Evolutionary conservation across 1,284 basidiomycete species (phyloP).

Genomic region (Pisolithus thermaeus): DNA sequence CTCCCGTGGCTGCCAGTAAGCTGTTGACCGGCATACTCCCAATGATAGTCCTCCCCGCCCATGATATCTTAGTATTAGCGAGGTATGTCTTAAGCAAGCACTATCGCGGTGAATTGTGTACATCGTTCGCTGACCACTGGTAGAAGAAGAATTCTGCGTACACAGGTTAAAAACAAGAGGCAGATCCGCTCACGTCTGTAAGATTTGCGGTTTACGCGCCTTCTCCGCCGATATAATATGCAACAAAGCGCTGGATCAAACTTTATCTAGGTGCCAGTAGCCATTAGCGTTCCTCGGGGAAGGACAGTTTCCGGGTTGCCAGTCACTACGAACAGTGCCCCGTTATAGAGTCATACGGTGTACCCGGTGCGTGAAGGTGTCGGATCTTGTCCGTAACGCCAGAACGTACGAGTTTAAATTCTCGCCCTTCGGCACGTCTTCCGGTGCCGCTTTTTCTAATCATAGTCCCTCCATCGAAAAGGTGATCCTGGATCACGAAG

Average conservation of each 20-base stretch:
- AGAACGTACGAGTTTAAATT: no score
- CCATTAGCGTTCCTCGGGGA: constrained; percentile 47
- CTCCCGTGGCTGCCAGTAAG: no score
- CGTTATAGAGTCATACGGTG: constrained; percentile 36
- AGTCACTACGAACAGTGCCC: constrained; percentile 41
- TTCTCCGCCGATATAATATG: constrained; percentile 56
- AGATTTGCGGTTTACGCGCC: constrained; percentile 52
- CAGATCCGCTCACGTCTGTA: constrained; percentile 48
- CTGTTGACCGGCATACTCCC: no score
- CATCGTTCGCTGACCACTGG: constrained; percentile 76
- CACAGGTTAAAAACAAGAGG: neutral
- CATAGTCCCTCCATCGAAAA: no score
- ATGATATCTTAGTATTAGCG: no score
- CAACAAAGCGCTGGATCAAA: constrained; percentile 40
- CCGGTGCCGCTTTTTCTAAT: no score
- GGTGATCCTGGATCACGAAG: neutral
- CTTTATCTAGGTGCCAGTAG: constrained; percentile 44
- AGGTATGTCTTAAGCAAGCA: neutral
- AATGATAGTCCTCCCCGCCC: no score
- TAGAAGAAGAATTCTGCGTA: neutral
- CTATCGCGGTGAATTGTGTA: constrained; percentile 17
- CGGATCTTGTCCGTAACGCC: no score
- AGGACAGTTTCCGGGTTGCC: constrained; percentile 47
- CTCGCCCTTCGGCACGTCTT: no score
- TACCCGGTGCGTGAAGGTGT: constrained; percentile 37